Conservation (phyloP, 2,329 filamentous ascomycete genomes). For the Phialemonium atrogriseum region DNA sequence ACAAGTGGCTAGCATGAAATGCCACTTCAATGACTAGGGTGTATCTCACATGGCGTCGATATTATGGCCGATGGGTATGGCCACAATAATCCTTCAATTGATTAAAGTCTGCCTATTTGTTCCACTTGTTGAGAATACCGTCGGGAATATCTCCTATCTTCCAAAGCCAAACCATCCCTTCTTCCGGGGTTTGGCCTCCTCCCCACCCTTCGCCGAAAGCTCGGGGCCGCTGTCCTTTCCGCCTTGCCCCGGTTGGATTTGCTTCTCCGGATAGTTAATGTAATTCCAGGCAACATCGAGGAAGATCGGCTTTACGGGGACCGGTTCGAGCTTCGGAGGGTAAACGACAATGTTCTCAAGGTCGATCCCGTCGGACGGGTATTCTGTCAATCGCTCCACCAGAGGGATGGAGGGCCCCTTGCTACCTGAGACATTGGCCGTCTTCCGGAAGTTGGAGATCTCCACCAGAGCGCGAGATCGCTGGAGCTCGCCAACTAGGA, state of each 20-base stretch:
- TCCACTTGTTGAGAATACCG: too few relatives aligned
- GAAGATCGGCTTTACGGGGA: conserved; percentile 92
- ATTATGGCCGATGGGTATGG: too few relatives aligned
- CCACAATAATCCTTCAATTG: too few relatives aligned
- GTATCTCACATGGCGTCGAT: too few relatives aligned
- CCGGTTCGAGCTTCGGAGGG: conserved; percentile 71
- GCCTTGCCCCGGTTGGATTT: conserved; percentile 9
- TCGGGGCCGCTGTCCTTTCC: conserved; percentile 8
- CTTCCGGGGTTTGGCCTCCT: conserved; percentile 46
- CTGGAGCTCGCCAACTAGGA: conserved; percentile 64
- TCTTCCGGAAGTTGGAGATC: conserved; percentile 56
- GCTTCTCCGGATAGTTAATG: conserved; percentile 74
- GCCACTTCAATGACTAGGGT: too few relatives aligned
- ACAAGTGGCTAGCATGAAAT: too few relatives aligned
- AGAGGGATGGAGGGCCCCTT: conserved; percentile 47
- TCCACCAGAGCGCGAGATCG: conserved; percentile 82
- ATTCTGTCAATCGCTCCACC: conserved; percentile 67
- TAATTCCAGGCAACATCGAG: conserved; percentile 98
- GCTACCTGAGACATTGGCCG: conserved; percentile 31
- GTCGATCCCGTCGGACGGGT: conserved; percentile 62
- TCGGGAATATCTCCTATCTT: too few relatives aligned
- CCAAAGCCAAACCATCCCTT: conserved; percentile 74
- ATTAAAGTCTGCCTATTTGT: too few relatives aligned
- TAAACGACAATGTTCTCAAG: conserved; percentile 77
- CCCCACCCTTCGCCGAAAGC: conserved; percentile 19